These are phyloP conservation scores for Trichoderma asperellum DNA, from an alignment of 2,329 filamentous ascomycete genomes.

Conservation along the genomic window DNA sequence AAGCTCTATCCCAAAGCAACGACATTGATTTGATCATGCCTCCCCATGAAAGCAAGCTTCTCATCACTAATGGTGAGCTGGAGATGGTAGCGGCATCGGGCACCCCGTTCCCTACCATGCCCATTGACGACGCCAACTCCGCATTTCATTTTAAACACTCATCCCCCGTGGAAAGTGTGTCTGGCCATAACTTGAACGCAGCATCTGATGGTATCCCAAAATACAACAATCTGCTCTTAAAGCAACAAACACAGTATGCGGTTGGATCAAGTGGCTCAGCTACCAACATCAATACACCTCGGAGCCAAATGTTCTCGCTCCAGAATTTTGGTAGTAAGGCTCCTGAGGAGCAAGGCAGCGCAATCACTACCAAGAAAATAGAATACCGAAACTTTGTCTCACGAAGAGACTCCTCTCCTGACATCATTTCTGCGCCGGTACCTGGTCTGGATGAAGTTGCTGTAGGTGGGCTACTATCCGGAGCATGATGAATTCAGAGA, in stretches of 20 bases:
- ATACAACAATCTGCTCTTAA: slow-evolving; percentile 16
- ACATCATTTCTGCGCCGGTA: slow-evolving; percentile 27
- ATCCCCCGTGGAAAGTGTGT: slow-evolving; percentile 45
- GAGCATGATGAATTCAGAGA: neutral
- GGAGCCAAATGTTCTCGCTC: slow-evolving; percentile 36
- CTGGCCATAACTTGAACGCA: slow-evolving; percentile 40
- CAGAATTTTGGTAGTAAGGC: slow-evolving; percentile 35
- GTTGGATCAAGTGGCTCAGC: slow-evolving; percentile 40
- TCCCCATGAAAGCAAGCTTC: slow-evolving; percentile 33
- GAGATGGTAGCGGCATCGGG: slow-evolving; percentile 22
- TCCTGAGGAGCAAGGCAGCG: slow-evolving; percentile 24
- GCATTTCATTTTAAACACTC: slow-evolving; percentile 43
- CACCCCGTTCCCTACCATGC: slow-evolving; percentile 28
- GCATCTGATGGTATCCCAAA: slow-evolving; percentile 31
- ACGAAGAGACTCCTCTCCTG: slow-evolving; percentile 31
- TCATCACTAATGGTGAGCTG: slow-evolving; percentile 23
- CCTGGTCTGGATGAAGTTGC: neutral
- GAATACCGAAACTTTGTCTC: neutral
- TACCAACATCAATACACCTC: slow-evolving; percentile 45
- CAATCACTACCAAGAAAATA: slow-evolving; percentile 11
- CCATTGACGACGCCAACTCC: slow-evolving; percentile 35
- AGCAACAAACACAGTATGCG: slow-evolving; percentile 13
- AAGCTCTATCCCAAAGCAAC: slow-evolving; percentile 32
- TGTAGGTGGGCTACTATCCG: neutral
- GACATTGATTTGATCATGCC: slow-evolving; percentile 37